These are phyloP conservation scores for Scheffersomyces segobiensis DNA, from an alignment of 1,139 yeast species.

Conservation along the genomic window DNA sequence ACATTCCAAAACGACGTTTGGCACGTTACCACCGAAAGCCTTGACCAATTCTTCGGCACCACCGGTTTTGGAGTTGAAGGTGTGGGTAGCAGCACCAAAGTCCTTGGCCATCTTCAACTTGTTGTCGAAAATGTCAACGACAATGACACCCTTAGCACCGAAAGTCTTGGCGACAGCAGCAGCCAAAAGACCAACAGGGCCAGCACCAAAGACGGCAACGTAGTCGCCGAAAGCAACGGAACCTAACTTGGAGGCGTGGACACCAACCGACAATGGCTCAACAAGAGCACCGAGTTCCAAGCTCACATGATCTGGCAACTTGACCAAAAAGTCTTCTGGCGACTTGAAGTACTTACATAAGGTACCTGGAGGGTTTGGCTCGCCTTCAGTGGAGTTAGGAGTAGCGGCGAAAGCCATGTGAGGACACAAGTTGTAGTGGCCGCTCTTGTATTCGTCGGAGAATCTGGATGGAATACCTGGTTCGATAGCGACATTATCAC, in stretches of 20 bases:
- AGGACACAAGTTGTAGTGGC: constrained; percentile 79
- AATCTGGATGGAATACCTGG: constrained; percentile 74
- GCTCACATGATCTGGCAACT: constrained; percentile 73
- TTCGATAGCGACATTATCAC: constrained; percentile 81
- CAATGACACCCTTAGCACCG: constrained; percentile 72
- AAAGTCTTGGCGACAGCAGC: constrained; percentile 80
- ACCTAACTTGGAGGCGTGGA: constrained; percentile 78
- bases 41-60: constrained; percentile 40
- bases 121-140: constrained; percentile 63
- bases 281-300: constrained; percentile 87
- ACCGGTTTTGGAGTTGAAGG: constrained; percentile 54
- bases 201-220: constrained; percentile 86
- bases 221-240: constrained; percentile 68
- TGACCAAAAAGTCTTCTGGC: constrained; percentile 84
- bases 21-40: constrained; percentile 46
- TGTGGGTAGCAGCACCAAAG: constrained; percentile 59
- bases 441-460: constrained; percentile 72
- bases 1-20: constrained; percentile 67
- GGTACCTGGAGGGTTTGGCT: constrained; percentile 62
- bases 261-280: constrained; percentile 87
- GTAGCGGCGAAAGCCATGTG: constrained; percentile 87
- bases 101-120: constrained; percentile 61
- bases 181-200: constrained; percentile 84
- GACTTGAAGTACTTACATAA: constrained; percentile 67
- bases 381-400: constrained; percentile 49